These are phyloP conservation scores for Diospyros lotus DNA, from an alignment of 148 eudicot genomes.

Conservation along the genomic window DNA sequence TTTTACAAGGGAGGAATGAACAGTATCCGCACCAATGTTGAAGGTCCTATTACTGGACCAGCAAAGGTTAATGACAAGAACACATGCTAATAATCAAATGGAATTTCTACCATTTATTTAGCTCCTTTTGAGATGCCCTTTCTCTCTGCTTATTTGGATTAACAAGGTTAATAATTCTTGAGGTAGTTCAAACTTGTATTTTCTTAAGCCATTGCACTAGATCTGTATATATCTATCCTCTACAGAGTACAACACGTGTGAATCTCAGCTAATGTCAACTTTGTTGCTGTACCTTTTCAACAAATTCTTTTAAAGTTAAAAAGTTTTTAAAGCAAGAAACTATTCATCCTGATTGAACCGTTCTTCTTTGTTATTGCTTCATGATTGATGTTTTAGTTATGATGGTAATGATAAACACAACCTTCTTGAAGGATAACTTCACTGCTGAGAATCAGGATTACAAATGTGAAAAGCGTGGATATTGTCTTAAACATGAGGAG, in stretches of 20 bases:
- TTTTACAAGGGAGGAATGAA: neutral
- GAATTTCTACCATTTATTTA: neutral
- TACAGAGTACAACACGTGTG: neutral
- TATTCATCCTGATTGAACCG: neutral
- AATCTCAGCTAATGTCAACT: neutral
- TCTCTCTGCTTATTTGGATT: neutral
- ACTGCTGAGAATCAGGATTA: too few relatives aligned
- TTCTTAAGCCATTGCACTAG: neutral
- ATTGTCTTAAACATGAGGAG: too few relatives aligned
- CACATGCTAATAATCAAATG: neutral
- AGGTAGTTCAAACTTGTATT: neutral
- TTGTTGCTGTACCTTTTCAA: neutral
- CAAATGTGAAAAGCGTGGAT: too few relatives aligned
- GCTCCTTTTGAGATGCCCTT: neutral
- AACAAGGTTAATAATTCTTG: neutral
- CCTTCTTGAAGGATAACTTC: too few relatives aligned
- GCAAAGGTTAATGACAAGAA: neutral
- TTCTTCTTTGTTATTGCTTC: neutral
- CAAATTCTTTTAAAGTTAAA: neutral
- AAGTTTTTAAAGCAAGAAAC: neutral
- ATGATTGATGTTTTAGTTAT: too few relatives aligned
- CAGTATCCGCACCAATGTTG: neutral
- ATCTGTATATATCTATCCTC: neutral
- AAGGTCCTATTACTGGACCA: neutral
- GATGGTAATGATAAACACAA: too few relatives aligned